Conservation (phyloP, 2,329 filamentous ascomycete species). For the Zelopaecilomyces penicillatus region DNA sequence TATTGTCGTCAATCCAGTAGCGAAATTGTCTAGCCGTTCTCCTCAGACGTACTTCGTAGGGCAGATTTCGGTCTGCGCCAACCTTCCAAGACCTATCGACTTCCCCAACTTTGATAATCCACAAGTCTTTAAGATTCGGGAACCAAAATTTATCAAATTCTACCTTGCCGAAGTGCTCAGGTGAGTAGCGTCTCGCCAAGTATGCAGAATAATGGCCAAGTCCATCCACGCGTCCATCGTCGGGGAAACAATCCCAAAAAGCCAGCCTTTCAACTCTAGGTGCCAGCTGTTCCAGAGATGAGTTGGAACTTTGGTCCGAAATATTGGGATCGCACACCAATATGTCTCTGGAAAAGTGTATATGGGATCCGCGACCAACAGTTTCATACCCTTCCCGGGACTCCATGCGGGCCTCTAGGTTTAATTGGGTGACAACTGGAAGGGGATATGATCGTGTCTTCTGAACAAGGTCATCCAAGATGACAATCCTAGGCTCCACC, state of each 20-base stretch:
- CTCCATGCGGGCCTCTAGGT: conserved; percentile 25
- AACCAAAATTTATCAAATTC: conserved; percentile 31
- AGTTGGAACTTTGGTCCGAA: conserved; percentile 22
- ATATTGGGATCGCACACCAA: conserved; percentile 30
- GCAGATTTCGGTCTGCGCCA: conserved; percentile 21
- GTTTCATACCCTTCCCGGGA: conserved; percentile 27
- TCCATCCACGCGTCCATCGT: conserved; percentile 27
- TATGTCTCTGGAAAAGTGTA: conserved; percentile 29
- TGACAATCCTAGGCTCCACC: conserved; percentile 27
- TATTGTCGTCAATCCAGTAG: conserved; percentile 30
- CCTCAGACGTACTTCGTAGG: conserved; percentile 21
- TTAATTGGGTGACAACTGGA: conserved; percentile 28
- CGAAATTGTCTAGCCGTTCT: conserved; percentile 28
- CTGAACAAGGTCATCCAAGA: conserved; percentile 26
- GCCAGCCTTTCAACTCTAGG: conserved; percentile 25
- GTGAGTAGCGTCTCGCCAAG: conserved; percentile 23
- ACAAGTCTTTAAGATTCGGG: conserved; percentile 28
- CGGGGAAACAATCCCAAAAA: conserved; percentile 33
- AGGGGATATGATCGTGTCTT: conserved; percentile 23
- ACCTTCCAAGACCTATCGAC: conserved; percentile 29
- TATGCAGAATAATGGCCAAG: conserved; percentile 27
- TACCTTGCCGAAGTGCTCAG: conserved; percentile 22
- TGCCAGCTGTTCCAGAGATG: conserved; percentile 25
- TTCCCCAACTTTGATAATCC: conserved; percentile 32
- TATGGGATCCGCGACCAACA: conserved; percentile 26